Evolutionary conservation across 2,329 filamentous ascomycete genomes (phyloP).

Genomic region (Calonectria pteridis): DNA sequence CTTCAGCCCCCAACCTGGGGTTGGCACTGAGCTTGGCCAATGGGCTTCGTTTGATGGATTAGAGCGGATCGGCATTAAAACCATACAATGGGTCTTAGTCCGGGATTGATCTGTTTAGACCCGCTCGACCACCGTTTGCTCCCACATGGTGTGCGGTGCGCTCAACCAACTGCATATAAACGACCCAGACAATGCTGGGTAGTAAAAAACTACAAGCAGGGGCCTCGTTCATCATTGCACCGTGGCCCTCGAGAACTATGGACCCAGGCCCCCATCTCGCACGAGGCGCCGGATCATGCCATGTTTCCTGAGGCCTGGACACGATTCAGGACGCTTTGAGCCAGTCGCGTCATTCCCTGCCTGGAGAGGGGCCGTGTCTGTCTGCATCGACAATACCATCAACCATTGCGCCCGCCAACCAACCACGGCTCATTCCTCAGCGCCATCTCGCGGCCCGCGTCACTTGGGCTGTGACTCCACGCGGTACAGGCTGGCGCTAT

Average conservation of each 20-base stretch:
- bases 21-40: constrained; percentile 11
- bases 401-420: constrained; percentile 37
- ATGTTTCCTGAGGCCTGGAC: constrained; percentile 25
- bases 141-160: constrained; percentile 28
- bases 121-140: constrained; percentile 31
- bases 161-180: constrained; percentile 44
- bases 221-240: constrained; percentile 21
- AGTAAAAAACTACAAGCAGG: constrained; percentile 21
- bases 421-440: constrained; percentile 26
- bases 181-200: constrained; percentile 18
- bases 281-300: constrained; percentile 37
- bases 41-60: constrained; percentile 13
- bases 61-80: constrained; percentile 36
- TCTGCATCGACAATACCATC: constrained; percentile 13
- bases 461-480: constrained; percentile 27
- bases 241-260: constrained; percentile 17
- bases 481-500: constrained; percentile 37
- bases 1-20: constrained; percentile 18
- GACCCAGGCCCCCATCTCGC: constrained; percentile 28
- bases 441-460: constrained; percentile 30
- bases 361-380: constrained; percentile 15
- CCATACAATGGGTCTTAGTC: constrained; percentile 32
- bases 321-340: constrained; percentile 3
- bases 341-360: constrained; percentile 13
- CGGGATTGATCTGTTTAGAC: constrained; percentile 34